Percentiles rank a stretch among this genome's conserved stretches.
Evolutionary conservation across 1,284 basidiomycete species (phyloP).

Genomic region (Austroboletus novae-zelandiae): DNA sequence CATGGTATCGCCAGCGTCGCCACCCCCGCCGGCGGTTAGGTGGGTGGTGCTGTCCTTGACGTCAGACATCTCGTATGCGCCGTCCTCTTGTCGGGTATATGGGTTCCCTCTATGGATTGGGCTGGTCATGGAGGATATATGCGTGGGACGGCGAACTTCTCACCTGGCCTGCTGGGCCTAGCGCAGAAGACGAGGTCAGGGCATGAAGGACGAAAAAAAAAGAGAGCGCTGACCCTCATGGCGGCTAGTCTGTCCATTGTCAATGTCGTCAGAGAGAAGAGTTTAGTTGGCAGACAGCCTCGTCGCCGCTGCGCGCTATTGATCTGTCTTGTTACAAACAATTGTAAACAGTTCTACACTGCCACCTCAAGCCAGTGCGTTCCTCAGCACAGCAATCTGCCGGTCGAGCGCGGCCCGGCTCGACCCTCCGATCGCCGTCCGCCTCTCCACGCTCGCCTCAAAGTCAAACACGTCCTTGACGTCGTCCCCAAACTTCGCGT

Average conservation of each 20-base stretch:
- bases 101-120: conserved; percentile 51
- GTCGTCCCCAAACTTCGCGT: conserved; percentile 80
- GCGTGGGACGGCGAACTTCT: conserved; percentile 30
- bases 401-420: conserved; percentile 82
- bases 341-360: conserved; percentile 15
- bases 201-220: background rate
- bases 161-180: conserved; percentile 64
- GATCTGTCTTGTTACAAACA: conserved; percentile 11
- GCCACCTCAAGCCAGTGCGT: conserved; percentile 11
- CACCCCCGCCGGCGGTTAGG: conserved; percentile 35
- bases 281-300: background rate
- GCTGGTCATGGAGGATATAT: background rate
- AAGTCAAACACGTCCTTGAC: conserved; percentile 86
- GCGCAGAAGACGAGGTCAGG: conserved; percentile 10
- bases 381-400: conserved; percentile 75
- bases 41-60: conserved; percentile 48
- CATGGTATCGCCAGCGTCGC: conserved; percentile 55
- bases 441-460: conserved; percentile 92
- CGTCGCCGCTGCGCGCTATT: background rate
- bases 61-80: conserved; percentile 67
- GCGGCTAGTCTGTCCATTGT: conserved; percentile 81
- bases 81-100: conserved; percentile 63
- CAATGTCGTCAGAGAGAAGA: conserved; percentile 15
- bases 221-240: conserved; percentile 57
- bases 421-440: conserved; percentile 91